Percentiles rank a stretch among this genome's conserved stretches.
Evolutionary conservation across 495 filamentous ascomycete genomes (phyloP).

Genomic region (Talaromyces borbonicus): DNA sequence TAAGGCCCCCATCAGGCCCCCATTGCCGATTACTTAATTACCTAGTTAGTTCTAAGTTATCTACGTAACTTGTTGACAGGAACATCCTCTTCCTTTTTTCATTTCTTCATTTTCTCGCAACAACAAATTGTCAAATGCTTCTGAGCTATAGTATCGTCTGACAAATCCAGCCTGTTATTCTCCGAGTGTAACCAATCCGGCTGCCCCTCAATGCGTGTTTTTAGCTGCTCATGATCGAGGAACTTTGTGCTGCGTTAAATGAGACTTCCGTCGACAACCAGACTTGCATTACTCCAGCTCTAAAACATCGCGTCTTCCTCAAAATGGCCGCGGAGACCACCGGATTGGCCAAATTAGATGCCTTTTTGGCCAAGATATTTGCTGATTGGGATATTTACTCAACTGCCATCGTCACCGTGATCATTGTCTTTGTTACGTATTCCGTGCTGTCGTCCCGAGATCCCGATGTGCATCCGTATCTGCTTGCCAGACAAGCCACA

Average conservation of each 20-base stretch:
- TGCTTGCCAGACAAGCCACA: slow-evolving; percentile 76
- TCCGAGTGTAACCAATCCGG: too few relatives aligned
- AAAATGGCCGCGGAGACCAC: slow-evolving; percentile 42
- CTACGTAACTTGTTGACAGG: too few relatives aligned
- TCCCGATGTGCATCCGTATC: slow-evolving; percentile 83
- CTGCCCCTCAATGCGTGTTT: background rate
- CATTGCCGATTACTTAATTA: too few relatives aligned
- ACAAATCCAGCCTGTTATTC: too few relatives aligned
- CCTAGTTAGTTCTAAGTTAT: too few relatives aligned
- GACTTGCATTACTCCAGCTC: background rate
- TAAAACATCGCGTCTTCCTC: slow-evolving; percentile 5
- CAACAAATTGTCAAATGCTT: too few relatives aligned
- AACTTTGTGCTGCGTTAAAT: slow-evolving; percentile 5
- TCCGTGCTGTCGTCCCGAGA: slow-evolving; percentile 52
- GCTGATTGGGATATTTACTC: slow-evolving; percentile 73
- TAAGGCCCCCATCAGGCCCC: too few relatives aligned
- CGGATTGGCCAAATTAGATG: slow-evolving; percentile 53
- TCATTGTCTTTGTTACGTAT: slow-evolving; percentile 55
- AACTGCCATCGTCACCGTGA: slow-evolving; percentile 47
- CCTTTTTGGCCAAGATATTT: slow-evolving; percentile 54
- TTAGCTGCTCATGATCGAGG: background rate
- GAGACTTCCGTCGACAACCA: slow-evolving; percentile 1
- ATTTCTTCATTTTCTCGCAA: too few relatives aligned
- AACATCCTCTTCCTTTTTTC: too few relatives aligned
- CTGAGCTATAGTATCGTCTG: too few relatives aligned